Percentiles rank a stretch among this genome's conserved stretches.
Conservation (phyloP, 176 grass and related monocot genomes). For the Oryza punctata region DNA sequence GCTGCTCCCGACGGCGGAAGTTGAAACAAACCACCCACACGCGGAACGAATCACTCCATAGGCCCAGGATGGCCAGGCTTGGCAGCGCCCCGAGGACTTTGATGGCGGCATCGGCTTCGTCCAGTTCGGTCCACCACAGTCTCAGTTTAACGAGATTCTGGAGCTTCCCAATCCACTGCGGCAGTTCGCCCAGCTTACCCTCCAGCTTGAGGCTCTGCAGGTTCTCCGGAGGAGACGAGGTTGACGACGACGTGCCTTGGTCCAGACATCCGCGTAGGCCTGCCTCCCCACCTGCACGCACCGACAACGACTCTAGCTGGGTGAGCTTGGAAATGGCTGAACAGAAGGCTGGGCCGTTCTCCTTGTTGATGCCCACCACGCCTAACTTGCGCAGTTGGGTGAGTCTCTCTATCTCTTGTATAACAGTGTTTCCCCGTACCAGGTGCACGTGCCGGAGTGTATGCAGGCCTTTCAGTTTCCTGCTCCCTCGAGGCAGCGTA, state of each 20-base stretch:
- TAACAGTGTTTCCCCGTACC: neutral
- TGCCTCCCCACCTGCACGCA: accelerated
- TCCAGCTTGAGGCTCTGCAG: neutral
- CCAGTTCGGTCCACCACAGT: accelerated
- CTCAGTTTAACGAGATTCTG: neutral
- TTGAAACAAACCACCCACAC: too few species aligned
- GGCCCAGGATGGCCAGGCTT: too few species aligned
- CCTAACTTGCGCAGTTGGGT: neutral
- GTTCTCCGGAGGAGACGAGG: neutral
- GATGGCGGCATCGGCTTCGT: neutral
- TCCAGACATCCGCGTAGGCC: too few species aligned
- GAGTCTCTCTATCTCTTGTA: neutral
- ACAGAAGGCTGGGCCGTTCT: neutral
- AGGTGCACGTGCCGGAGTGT: neutral
- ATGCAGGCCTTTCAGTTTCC: neutral
- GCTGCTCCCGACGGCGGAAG: too few species aligned
- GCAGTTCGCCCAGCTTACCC: neutral
- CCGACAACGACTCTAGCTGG: too few species aligned
- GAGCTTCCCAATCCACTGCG: neutral
- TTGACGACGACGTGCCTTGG: accelerated
- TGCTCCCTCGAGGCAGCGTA: neutral
- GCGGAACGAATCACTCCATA: accelerated
- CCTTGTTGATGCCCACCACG: neutral
- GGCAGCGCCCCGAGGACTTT: neutral
- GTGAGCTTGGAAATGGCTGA: neutral